Evolutionary conservation across 2,329 filamentous ascomycete species (phyloP), one percentile per base, ranked within the genome.

Genomic region (Sporothrix brunneoviolacea): DNA sequence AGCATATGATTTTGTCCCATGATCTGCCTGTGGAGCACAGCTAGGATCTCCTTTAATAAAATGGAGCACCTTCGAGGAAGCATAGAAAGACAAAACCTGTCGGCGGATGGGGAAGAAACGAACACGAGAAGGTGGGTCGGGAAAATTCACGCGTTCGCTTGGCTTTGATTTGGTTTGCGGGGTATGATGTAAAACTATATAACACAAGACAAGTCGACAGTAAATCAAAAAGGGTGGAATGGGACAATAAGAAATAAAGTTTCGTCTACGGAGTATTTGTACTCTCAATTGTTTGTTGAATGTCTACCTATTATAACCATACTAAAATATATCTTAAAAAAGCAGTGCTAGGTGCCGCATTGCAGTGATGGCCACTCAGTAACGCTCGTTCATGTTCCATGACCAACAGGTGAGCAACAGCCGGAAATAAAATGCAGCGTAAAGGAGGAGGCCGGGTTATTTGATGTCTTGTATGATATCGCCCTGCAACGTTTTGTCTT

Each of bases 341-440:
- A 12, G 12, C 27, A 7, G 12, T 30, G n/a, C n/a, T n/a, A n/a
- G n/a, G n/a, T n/a, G n/a, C n/a, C n/a, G n/a, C n/a, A n/a, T n/a
- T n/a, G n/a, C n/a, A n/a, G n/a, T 28, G 6, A 28, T 28, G 6
- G 30, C 30, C 35, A 36, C 35, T 36, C 32, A 42, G 45, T n/a
- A 1, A 36, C 9, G 9, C 39, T 49, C 56, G 46, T 53, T 51
- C 54, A 55, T 56, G 54, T 58, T 58, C n/a, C n/a, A n/a, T n/a
- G n/a, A n/a, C n/a, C 53, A 58, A 56, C 51, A 52, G 52, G 47
- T 52, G 56, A 56, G 53, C 46, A 38, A 44, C 47, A 22, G 44
- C 46, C 43, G 24, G 19, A 27, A 43, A 18, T 45, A 47, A 46
- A 48, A 46, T 13, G 30, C 30, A 30, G n/a, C 4, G 27, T 13